A percentile compares a stretch with the other conserved stretches of the same genome.
Conservation (phyloP, 495 filamentous ascomycete genomes). For the Jackrogersella multiformis region DNA sequence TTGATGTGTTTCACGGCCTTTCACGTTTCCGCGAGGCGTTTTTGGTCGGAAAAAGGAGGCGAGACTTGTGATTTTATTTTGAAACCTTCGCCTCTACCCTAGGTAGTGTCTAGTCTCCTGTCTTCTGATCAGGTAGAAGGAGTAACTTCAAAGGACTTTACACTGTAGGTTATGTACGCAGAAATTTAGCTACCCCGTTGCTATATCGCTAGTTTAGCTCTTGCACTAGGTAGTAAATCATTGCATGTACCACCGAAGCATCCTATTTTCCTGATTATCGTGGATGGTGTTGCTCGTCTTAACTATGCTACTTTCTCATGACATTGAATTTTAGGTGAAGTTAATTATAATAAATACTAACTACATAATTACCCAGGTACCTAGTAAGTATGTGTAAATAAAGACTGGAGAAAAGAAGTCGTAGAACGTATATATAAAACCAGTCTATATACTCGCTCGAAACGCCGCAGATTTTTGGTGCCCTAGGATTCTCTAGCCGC, state of each 20-base stretch:
- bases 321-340: too few species aligned
- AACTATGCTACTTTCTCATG: not conserved
- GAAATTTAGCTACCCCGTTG: too few species aligned
- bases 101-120: not conserved
- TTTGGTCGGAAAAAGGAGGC: conserved; percentile 21
- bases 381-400: too few species aligned
- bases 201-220: conserved; percentile 8
- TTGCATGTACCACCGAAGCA: not conserved
- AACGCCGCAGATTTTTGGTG: too few species aligned
- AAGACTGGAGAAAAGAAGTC: too few species aligned
- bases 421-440: too few species aligned
- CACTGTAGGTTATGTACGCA: not conserved
- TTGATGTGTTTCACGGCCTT: conserved; percentile 6
- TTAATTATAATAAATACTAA: too few species aligned
- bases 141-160: not conserved
- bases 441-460: too few species aligned
- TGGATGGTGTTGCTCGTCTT: not conserved
- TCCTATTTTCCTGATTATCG: not conserved
- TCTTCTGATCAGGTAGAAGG: not conserved
- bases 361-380: too few species aligned
- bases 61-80: not conserved
- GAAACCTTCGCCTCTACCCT: not conserved
- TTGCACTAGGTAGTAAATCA: not conserved
- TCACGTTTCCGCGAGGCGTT: conserved; percentile 33
- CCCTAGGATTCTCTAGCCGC: too few species aligned